Evolutionary conservation across 1,284 basidiomycete genomes (phyloP), one percentile per base, ranked within the genome.

Genomic region (Amylostereum areolatum): DNA sequence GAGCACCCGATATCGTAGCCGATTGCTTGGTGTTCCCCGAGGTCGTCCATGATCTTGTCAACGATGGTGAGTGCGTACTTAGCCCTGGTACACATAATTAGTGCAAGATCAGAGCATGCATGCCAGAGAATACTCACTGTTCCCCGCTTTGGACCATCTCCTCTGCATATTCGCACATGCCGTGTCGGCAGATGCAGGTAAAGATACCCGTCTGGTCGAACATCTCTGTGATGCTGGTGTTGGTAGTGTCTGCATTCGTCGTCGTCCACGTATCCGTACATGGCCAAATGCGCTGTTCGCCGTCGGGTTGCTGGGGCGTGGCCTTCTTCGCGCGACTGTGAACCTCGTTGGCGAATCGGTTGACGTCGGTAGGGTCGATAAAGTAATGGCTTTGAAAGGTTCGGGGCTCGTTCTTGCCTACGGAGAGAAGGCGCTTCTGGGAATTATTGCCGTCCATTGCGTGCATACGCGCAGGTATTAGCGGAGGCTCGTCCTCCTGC

Each of bases 181-280:
- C 59, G 52, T 63, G 61, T 4, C 57, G 33, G 36, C 61, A 62
- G 2, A 51, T 39, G 2, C 25, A 31, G 8, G 53, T 25, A 46
- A 61, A 63, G 3, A 62, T 45, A 4, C 61, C 60, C 2, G 56
- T 57, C 36, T 58, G 55, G 18, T 56, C 51, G 24, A 57, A 57
- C 2, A 50, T 30, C 3, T 49, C 48, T 8, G 10, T n/a, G 4
- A 29, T 24, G 10, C 9, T 10, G 9, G 25, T 29, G 1, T 10
- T 4, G 5, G 39, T 9, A 12, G 37, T 30, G 2, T 25, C 28
- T 6, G 28, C 43, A 10, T 47, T 47, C 10, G 27, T 29, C 5
- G 43, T 36, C 18, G 24, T 45, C 48, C 48, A 49, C 2, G 27
- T 28, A 2, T 41, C 37, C 1, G n/a, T 36, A 24, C 48, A 49